A percentile compares a stretch with the other conserved stretches of the same genome.
phyloP scores from a whole-genome alignment of 371 early-diverging fungal genomes.

The Capillidium heterosporum region DNA sequence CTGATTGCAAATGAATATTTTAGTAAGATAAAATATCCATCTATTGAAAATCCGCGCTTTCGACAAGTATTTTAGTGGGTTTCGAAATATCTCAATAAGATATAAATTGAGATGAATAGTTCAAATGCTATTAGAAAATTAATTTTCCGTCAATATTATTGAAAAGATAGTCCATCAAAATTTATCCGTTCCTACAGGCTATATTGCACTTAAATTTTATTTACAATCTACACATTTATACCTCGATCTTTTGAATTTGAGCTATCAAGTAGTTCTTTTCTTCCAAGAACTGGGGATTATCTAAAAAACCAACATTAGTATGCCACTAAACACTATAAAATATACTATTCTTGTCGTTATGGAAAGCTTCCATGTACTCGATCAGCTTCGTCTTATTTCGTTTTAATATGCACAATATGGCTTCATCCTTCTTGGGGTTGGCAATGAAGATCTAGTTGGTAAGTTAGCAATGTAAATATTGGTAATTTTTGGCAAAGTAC shows the following conservation, averaged over 20 bases:
- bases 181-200: too few species aligned
- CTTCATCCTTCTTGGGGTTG: slow-evolving; percentile 1
- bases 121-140: too few species aligned
- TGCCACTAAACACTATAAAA: neutral
- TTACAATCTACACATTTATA: too few species aligned
- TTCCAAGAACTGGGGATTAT: neutral
- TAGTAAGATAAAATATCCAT: too few species aligned
- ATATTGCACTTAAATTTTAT: too few species aligned
- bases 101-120: too few species aligned
- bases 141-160: too few species aligned
- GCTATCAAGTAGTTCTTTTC: neutral
- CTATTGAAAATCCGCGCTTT: too few species aligned
- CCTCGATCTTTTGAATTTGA: neutral
- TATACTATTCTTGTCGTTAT: slow-evolving; percentile 1
- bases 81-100: too few species aligned
- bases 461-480: neutral
- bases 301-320: neutral
- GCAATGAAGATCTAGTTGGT: slow-evolving; percentile 1
- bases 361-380: neutral
- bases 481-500: neutral
- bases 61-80: too few species aligned
- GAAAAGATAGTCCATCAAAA: too few species aligned
- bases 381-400: slow-evolving; percentile 1
- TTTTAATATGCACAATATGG: neutral
- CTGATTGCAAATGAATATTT: too few species aligned